Evolutionary conservation across 2,329 filamentous ascomycete genomes (phyloP), one percentile per base, ranked within the genome.

Genomic region (Cordyceps farinosa): DNA sequence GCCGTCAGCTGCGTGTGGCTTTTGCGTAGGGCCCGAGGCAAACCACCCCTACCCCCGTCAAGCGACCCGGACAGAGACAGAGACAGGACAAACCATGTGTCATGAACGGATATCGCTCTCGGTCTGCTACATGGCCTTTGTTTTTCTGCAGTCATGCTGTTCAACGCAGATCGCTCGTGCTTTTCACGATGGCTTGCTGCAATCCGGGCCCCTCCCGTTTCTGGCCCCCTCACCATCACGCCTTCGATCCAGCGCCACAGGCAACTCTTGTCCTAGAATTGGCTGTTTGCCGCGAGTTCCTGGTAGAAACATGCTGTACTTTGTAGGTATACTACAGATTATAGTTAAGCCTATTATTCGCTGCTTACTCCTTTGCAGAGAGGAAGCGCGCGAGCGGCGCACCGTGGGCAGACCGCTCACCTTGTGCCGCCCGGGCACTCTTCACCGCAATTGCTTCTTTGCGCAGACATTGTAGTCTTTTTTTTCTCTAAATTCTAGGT

Each of bases 241-340:
- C 57, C 36, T 52, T 60, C 47, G 47, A 60, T 60, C 34, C 57
- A 30, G 36, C 57, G 57, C 57, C 57, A 60, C 57, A 27, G 36
- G 34, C 36, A 44, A 5, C 13, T 59, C 3, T 22, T 17, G 13
- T 27, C 30, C 36, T 10, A 32, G 27, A 27, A 36, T 42, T 5
- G 30, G 13, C 15, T 9, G 5, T 3, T 44, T 42, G 27, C 22
- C 29, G 13, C 44, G 10, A 11, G 10, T 11, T 47, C 10, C 11
- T 3, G 13, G 44, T 13, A 29, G 22, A 47, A 13, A 27, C 10
- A 9, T 3, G 4, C 10, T 13, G 27, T 11, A 22, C 27, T 22
- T 29, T 13, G 22, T 9, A 44, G 10, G n/a, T 40, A 3, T 17
- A 42, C 13, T 54, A 22, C 17, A 6, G 50, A 53, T 32, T 6